Base-by-base conservation (phyloP, 345 rosid genomes). In the Schrenkiella parvula region DNA sequence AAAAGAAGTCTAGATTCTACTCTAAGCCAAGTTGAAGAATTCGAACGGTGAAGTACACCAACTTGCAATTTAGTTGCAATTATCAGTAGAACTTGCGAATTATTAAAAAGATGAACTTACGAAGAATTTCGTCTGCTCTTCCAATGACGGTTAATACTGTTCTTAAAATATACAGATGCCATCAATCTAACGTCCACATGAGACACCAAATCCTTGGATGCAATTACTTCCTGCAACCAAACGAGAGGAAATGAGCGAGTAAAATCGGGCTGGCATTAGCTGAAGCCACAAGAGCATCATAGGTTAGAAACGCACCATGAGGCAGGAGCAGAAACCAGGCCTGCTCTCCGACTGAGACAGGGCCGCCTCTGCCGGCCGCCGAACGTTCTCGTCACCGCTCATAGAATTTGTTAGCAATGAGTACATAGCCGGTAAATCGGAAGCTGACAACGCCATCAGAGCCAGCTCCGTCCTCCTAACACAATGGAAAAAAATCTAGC, bases 241-340 rank as follows among this genome's bases (percentile, higher is more conserved):
- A 66, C 54, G 32, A 50, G 28, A 28, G 43, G 29, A 48, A 72
- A 71, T 66, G 17, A 75, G 74, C 15, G 4, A 58, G 28, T 50
- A 76, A 52, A 60, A 61, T 71, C 78, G 0, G 22, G 34, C 28
- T 44, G 17, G 64, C 34, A 60, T 74, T 39, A 22, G 58, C 51
- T 41, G 41, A 62, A 71, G 15, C 62, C 42, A 61, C 50, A 54
- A 79, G 75, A 80, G 70, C 77, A 82, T 69, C 77, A 82, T 69
- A 73, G 71, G 52, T 77, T 78, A 14, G n/a, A n/a, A 66, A 29
- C 73, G 19, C 69, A 91, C 99, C 99, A 95, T 86, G 18, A 95
- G 87, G 78, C 98, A 95, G 18, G 92, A 91, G 79, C 97, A 95
- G 79, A 89, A 95, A 23, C 99, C 98, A 65, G 98, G 91, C 57